These are phyloP conservation scores for Paramarasmius palmivorus DNA, from an alignment of 1,284 basidiomycete genomes.

Conservation along the genomic window DNA sequence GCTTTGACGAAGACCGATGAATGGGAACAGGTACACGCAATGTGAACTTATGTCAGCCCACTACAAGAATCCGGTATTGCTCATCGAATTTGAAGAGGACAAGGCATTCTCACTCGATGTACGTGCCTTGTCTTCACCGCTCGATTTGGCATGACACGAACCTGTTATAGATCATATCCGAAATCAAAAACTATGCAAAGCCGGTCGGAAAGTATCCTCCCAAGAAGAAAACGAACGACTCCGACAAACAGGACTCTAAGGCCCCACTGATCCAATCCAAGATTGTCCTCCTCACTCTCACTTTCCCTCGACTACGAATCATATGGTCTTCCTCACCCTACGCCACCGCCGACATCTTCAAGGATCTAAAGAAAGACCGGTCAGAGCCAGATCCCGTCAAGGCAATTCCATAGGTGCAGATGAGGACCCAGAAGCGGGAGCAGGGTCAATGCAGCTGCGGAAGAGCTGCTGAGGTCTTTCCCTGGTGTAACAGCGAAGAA, in stretches of 20 bases:
- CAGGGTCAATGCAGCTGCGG: conserved; percentile 73
- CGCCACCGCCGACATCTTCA: conserved; percentile 90
- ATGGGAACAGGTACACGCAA: conserved; percentile 90
- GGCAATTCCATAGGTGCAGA: conserved; percentile 84
- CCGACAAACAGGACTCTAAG: conserved; percentile 42
- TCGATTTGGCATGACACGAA: background rate
- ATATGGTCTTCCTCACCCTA: conserved; percentile 98
- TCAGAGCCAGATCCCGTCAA: conserved; percentile 80
- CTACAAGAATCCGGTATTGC: conserved; percentile 90
- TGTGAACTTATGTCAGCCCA: conserved; percentile 97
- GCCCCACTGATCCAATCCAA: conserved; percentile 78
- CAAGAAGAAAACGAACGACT: conserved; percentile 46
- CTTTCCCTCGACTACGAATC: conserved; percentile 90
- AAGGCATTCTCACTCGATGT: conserved; percentile 92
- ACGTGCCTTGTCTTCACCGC: conserved; percentile 24
- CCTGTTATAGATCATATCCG: conserved; percentile 48
- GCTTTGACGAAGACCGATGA: too few species aligned
- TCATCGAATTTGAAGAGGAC: conserved; percentile 99
- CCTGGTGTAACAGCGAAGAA: conserved; percentile 88
- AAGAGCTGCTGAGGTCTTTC: conserved; percentile 72
- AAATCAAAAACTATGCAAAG: conserved; percentile 65
- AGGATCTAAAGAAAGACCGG: conserved; percentile 86
- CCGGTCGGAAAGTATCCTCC: conserved; percentile 52
- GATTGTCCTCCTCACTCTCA: conserved; percentile 84
- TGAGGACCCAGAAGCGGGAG: conserved; percentile 63